Percentiles rank a stretch among this genome's conserved stretches.
phyloP scores from a whole-genome alignment of 306 rosid genomes.

The Abrus precatorius region DNA sequence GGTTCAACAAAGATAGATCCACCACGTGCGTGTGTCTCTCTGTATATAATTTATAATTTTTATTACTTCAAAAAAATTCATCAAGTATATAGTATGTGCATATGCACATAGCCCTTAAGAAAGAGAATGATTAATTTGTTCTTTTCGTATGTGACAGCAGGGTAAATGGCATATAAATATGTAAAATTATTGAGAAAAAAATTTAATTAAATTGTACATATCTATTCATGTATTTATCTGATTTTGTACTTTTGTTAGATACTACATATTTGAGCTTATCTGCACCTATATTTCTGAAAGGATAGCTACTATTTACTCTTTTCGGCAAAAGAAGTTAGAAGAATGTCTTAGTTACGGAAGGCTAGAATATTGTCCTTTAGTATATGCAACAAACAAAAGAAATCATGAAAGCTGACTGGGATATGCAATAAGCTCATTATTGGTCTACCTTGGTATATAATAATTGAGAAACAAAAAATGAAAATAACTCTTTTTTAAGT shows the following conservation, averaged over 20 bases:
- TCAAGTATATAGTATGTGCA: background rate
- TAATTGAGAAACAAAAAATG: constrained; percentile 3
- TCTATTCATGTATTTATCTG: background rate
- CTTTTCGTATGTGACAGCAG: background rate
- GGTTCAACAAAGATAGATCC: background rate
- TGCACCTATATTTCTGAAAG: constrained; percentile 23
- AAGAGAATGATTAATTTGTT: no score
- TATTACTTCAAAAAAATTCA: background rate
- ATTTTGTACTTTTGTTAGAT: constrained; percentile 24
- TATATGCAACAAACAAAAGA: constrained; percentile 38
- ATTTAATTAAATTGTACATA: background rate
- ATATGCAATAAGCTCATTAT: constrained; percentile 37
- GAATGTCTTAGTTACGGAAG: constrained; percentile 13
- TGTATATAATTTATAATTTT: background rate
- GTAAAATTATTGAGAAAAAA: background rate
- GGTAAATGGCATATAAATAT: background rate
- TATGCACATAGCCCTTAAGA: no score
- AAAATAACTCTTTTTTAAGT: background rate
- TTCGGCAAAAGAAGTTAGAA: constrained; percentile 24
- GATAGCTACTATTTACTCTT: background rate
- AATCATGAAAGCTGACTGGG: constrained; percentile 22
- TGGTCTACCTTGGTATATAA: background rate
- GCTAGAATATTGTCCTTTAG: constrained; percentile 40
- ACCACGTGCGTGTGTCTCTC: constrained; percentile 17
- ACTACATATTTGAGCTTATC: background rate